phyloP scores from a whole-genome alignment of 768 basidiomycete genomes.

The Sutorius australiensis region DNA sequence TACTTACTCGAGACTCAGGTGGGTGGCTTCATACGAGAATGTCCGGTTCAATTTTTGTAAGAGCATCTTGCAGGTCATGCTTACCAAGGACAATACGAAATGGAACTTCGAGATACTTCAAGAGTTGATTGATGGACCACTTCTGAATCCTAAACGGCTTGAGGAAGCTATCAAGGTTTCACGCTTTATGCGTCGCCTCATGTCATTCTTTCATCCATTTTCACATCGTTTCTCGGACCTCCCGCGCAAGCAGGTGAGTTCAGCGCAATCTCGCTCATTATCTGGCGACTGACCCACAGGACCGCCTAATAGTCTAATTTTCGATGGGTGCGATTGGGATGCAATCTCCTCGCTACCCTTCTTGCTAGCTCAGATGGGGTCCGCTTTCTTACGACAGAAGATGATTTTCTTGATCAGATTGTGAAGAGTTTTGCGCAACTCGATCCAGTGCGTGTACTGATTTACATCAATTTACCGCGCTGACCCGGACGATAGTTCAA shows the following conservation, averaged over 20 bases:
- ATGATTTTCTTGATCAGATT: constrained; percentile 80
- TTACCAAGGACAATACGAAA: constrained; percentile 82
- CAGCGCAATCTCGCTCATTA: neutral
- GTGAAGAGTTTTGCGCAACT: constrained; percentile 86
- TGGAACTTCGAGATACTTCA: constrained; percentile 91
- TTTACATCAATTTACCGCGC: neutral
- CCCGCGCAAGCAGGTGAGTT: constrained; percentile 55
- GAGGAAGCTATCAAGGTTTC: constrained; percentile 93
- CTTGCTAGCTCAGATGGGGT: constrained; percentile 81
- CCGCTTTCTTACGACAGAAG: constrained; percentile 75
- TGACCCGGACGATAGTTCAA: constrained; percentile 51
- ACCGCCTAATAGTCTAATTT: constrained; percentile 52
- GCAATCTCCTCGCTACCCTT: constrained; percentile 76
- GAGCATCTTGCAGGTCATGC: constrained; percentile 59
- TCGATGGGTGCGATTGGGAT: constrained; percentile 87
- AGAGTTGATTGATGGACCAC: constrained; percentile 87
- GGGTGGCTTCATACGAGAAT: constrained; percentile 8
- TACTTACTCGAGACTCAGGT: constrained; percentile 86
- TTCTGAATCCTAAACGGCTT: constrained; percentile 85
- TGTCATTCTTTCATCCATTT: constrained; percentile 92
- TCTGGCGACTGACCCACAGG: neutral
- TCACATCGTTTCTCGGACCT: constrained; percentile 84
- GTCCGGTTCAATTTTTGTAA: neutral
- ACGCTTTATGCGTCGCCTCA: constrained; percentile 84
- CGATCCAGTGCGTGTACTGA: constrained; percentile 65